These are phyloP conservation scores for Phytophthora cactorum DNA, from an alignment of 352 stramenopile genomes.

Conservation along the genomic window DNA sequence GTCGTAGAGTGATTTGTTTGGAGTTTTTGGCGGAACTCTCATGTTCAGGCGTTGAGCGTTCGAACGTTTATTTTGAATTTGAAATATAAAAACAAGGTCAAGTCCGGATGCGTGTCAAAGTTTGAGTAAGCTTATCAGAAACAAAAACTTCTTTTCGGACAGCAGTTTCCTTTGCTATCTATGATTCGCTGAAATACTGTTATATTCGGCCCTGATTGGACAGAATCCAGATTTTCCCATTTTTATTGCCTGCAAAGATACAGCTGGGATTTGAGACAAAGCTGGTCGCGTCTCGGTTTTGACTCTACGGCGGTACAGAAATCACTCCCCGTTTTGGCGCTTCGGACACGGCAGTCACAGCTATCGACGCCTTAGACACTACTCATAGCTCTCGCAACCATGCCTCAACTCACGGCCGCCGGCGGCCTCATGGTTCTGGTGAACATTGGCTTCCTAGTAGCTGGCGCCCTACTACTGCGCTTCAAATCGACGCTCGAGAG, in stretches of 20 bases:
- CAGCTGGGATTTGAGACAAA: conserved; percentile 23
- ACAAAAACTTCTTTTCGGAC: neutral
- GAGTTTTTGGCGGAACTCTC: neutral
- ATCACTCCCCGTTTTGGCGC: conserved; percentile 29
- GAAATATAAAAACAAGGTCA: no score
- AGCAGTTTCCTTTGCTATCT: neutral
- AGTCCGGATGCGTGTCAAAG: no score
- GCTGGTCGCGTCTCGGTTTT: neutral
- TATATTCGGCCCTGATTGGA: conserved; percentile 3
- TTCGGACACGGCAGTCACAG: conserved; percentile 6
- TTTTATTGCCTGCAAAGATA: conserved; percentile 2
- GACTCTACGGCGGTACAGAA: conserved; percentile 15
- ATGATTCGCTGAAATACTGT: conserved; percentile 15
- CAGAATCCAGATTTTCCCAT: neutral
- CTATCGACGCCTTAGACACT: conserved; percentile 2
- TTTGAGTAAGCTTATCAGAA: neutral
- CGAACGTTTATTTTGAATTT: no score
- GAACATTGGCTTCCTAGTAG: conserved; percentile 76
- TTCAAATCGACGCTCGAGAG: conserved; percentile 61
- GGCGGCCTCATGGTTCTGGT: conserved; percentile 73
- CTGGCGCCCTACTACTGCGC: conserved; percentile 67
- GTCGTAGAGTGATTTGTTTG: neutral
- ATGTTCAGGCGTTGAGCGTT: no score
- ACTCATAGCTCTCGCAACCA: conserved; percentile 9
- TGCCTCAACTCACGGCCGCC: conserved; percentile 47